Percentiles rank a stretch among this genome's conserved stretches.
phyloP scores from a whole-genome alignment of 768 basidiomycete species.

The Daedaleopsis sinensis region DNA sequence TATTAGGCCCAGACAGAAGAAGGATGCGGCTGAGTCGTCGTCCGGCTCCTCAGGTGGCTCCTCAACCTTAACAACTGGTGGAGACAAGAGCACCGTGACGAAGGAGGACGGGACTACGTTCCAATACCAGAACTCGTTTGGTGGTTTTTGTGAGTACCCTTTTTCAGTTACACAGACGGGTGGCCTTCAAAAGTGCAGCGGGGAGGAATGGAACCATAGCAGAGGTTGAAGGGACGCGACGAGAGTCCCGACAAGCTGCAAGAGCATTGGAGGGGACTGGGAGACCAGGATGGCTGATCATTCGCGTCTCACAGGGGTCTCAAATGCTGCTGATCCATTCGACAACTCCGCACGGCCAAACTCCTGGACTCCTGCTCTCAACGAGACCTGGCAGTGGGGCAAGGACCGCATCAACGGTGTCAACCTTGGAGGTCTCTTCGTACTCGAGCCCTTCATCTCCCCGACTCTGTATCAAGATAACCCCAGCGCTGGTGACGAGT shows the following conservation, averaged over 20 bases:
- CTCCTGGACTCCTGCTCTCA: slow-evolving; percentile 79
- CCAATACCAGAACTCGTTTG: slow-evolving; percentile 79
- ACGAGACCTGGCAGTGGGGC: slow-evolving; percentile 72
- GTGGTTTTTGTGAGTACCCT: slow-evolving; percentile 81
- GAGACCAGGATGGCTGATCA: not conserved
- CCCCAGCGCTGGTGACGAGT: slow-evolving; percentile 61
- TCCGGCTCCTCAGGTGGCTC: not conserved
- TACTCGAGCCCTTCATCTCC: slow-evolving; percentile 78
- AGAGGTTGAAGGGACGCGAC: not conserved
- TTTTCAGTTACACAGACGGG: not conserved
- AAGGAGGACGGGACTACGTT: slow-evolving; percentile 85
- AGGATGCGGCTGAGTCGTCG: not conserved
- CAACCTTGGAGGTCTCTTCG: slow-evolving; percentile 77
- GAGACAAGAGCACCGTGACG: slow-evolving; percentile 76
- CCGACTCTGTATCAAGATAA: slow-evolving; percentile 62
- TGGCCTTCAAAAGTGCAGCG: no score
- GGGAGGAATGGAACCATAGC: no score
- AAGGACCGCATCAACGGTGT: slow-evolving; percentile 64
- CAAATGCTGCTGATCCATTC: slow-evolving; percentile 73
- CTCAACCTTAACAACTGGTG: slow-evolving; percentile 58
- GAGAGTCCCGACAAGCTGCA: not conserved
- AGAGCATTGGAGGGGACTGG: not conserved
- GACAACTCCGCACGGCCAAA: slow-evolving; percentile 76
- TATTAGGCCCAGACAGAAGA: slow-evolving; percentile 45
- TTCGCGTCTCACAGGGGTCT: slow-evolving; percentile 48